Conservation (phyloP, 2,329 filamentous ascomycete genomes). For the Fusarium bactridioides region DNA sequence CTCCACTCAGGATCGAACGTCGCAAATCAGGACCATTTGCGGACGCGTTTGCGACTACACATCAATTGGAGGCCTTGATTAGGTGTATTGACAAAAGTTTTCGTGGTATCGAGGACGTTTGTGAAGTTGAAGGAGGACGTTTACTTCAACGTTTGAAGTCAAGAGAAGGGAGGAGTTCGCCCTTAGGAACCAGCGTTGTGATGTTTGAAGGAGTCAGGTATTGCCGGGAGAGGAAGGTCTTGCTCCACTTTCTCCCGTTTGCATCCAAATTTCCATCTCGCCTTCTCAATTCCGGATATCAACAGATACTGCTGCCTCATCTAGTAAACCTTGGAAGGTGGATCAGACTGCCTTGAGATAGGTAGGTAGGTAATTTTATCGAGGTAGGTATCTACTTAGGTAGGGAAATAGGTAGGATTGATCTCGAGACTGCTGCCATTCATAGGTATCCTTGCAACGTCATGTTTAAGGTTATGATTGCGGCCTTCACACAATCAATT, state of each 20-base stretch:
- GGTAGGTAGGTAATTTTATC: not conserved
- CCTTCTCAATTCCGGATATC: not conserved
- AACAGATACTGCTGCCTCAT: not conserved
- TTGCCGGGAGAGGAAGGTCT: not conserved
- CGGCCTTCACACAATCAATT: not conserved
- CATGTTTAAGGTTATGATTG: conserved; percentile 1
- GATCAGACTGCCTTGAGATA: not conserved
- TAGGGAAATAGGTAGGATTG: not conserved
- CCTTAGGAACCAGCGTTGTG: not conserved
- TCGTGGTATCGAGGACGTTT: not conserved
- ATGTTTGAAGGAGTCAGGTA: not conserved
- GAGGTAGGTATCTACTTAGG: not conserved
- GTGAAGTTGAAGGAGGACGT: no score
- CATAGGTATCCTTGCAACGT: not conserved
- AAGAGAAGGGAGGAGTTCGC: not conserved
- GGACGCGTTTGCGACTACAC: conserved; percentile 27
- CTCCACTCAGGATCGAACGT: conserved; percentile 5
- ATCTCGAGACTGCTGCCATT: not conserved
- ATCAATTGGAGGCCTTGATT: not conserved
- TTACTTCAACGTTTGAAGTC: not conserved
- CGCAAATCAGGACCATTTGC: conserved; percentile 34
- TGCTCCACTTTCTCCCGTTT: conserved; percentile 23
- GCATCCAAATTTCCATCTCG: not conserved
- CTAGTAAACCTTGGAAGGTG: not conserved
- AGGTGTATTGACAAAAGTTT: not conserved